Conservation (phyloP, 176 grass and related monocot species). For the Zoysia pacifica region DNA sequence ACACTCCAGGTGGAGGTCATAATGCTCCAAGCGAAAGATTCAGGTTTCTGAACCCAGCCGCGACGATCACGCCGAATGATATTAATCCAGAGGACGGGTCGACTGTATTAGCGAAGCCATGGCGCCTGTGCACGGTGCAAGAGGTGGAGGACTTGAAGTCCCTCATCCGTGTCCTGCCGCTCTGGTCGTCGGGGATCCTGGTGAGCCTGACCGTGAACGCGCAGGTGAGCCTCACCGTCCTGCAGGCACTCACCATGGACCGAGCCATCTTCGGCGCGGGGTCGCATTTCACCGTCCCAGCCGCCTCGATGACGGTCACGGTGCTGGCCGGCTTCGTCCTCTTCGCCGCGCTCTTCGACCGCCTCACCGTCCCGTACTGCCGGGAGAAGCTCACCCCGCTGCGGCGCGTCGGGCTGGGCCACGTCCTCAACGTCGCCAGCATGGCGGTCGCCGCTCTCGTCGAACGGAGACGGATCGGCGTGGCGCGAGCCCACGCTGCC, state of each 20-base stretch:
- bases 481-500: not conserved
- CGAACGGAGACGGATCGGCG: conserved; percentile 21
- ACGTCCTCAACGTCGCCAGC: conserved; percentile 18
- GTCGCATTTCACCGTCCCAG: conserved; percentile 26
- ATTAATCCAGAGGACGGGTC: not conserved
- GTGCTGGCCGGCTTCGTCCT: not conserved
- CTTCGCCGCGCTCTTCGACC: conserved; percentile 31
- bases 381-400: too few relatives aligned
- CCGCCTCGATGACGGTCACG: conserved; percentile 28
- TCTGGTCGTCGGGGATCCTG: conserved; percentile 40
- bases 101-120: not conserved
- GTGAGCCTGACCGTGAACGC: conserved; percentile 30
- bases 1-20: not conserved
- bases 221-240: conserved; percentile 39
- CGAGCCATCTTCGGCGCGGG: conserved; percentile 9
- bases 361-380: not conserved
- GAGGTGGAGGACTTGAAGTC: conserved; percentile 35
- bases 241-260: conserved; percentile 48
- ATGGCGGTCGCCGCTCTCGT: conserved; percentile 41
- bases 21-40: conserved; percentile 41
- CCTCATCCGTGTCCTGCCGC: conserved; percentile 30
- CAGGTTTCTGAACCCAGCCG: conserved; percentile 3
- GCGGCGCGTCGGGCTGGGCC: conserved; percentile 28
- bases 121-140: conserved; percentile 30
- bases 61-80: too few relatives aligned